phyloP scores from a whole-genome alignment of 345 rosid species.

The Lumnitzera racemosa region DNA sequence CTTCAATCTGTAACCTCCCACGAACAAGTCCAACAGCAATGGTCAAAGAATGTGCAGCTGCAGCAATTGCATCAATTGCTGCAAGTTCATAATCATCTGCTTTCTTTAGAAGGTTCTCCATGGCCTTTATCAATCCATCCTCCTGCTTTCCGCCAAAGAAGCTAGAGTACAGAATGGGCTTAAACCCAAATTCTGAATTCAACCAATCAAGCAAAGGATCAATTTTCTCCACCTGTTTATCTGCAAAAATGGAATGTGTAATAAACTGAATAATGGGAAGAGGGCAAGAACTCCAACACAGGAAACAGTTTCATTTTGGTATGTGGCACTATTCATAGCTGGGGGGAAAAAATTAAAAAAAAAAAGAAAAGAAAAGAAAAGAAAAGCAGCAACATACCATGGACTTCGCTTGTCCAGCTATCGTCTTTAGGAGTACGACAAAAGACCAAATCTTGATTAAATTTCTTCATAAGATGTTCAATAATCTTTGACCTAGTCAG shows the following conservation, averaged over 20 bases:
- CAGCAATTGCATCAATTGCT: slow-evolving; percentile 76
- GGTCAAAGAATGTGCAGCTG: slow-evolving; percentile 74
- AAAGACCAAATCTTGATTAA: slow-evolving; percentile 81
- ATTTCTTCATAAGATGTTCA: slow-evolving; percentile 51
- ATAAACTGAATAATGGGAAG: neutral
- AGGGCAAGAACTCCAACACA: neutral
- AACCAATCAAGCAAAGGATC: slow-evolving; percentile 88
- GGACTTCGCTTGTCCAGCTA: slow-evolving; percentile 44
- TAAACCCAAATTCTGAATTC: slow-evolving; percentile 69
- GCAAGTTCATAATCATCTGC: slow-evolving; percentile 79
- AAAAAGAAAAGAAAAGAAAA: neutral
- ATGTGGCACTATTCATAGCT: too few relatives aligned
- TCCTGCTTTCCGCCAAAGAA: slow-evolving; percentile 87
- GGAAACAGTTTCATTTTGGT: too few relatives aligned
- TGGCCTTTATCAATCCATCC: slow-evolving; percentile 60
- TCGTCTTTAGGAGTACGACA: slow-evolving; percentile 75
- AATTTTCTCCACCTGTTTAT: slow-evolving; percentile 66
- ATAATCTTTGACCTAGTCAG: slow-evolving; percentile 64
- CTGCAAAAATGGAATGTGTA: slow-evolving; percentile 24
- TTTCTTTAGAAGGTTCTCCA: slow-evolving; percentile 54
- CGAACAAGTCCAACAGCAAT: slow-evolving; percentile 58
- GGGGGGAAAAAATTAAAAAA: neutral
- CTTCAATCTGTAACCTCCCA: slow-evolving; percentile 77
- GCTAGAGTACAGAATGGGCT: slow-evolving; percentile 69
- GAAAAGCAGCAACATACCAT: slow-evolving; percentile 37